Base-by-base conservation (phyloP, 768 basidiomycete genomes). In the Naganishia vishniacii region DNA sequence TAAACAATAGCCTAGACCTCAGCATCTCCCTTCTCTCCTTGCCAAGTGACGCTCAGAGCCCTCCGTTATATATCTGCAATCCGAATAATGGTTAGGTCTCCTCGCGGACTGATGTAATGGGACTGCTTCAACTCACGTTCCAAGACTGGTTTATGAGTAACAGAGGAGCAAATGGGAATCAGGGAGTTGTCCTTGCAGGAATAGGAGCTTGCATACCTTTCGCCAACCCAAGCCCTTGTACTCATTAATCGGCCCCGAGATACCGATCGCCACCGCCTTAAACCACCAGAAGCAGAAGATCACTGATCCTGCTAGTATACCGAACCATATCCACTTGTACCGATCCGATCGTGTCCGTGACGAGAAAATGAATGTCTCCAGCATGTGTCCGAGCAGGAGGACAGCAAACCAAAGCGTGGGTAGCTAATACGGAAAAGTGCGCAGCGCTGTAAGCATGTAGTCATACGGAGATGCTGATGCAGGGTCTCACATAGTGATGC, bases 401-500 rank as follows among this genome's bases (percentile, higher is more conserved):
- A 98, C 90, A 25, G 92, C 83, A 78, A 99, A 99, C 81, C 92
- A 98, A n/a, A 97, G 81, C 0, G 94, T 92, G 5, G 94, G 94
- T 11, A 98, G 85, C 89, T 92, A 56, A 13, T n/a, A n/a, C n/a
- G n/a, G n/a, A n/a, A n/a, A n/a, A 37, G 15, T 37, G 7, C 34
- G 34, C 34, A 37, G 34, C 34, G 15, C 7, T 15, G 34, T 37
- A 7, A 37, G 34, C 15, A 7, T 15, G 7, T 15, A 7, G 7
- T 15, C 34, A 37, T 37, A 37, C 15, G 34, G 34, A n/a, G n/a
- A n/a, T n/a, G n/a, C n/a, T n/a, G n/a, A n/a, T n/a, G n/a, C n/a
- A n/a, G n/a, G n/a, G n/a, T n/a, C 88, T 68, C 70, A 93, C 90
- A 74, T 94, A 97, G 81, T 95, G 92, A 77, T 98, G 94, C 28